Evolutionary conservation across 108 stramenopile species (phyloP), one percentile per base, ranked within the genome.

Genomic region (Chaetoceros muelleri): DNA sequence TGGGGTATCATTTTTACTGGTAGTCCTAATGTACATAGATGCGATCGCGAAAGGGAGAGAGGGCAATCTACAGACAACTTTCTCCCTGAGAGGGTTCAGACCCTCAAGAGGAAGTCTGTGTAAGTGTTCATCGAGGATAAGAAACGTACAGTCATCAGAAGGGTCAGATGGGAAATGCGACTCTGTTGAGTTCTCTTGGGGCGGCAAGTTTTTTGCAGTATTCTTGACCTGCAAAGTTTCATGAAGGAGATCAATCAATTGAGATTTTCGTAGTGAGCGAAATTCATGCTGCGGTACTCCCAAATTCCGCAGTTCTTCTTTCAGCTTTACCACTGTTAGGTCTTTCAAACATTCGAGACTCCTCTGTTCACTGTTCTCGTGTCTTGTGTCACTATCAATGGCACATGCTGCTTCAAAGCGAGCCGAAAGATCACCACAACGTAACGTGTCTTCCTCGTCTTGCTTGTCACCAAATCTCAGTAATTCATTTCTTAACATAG

Each of bases 51-150:
- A 82, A 2, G 86, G 59, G 19, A 92, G 61, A 25, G 89, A 90
- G 3, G 98, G 98, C 25, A 94, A 60, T 47, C 98, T 81, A 18
- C 85, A 90, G 17, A 96, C 88, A 19, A 83, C 49, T 49, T 72
- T 78, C 13, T 63, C 70, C 44, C 60, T 60, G 24, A 98, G 64
- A 34, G 74, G 72, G n/a, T 75, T 72, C 74, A 95, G 70, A 24
- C 84, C 81, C 68, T 98, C 98, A 53, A 92, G 93, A 23, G 98
- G 98, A 72, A 98, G 74, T 16, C 90, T 65, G 22, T 96, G 96
- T 2, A 98, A 65, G 55, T 89, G 61, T 63, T 98, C 98, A 57
- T 97, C 98, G 19, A 98, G 70, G 44, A 97, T 72, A 5, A 98
- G 76, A 25, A 98, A 70, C 1, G 67, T 66, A 27, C 77, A 67